phyloP scores from a whole-genome alignment of 176 grass and related monocot genomes.

The bread wheat (Triticum aestivum) region DNA sequence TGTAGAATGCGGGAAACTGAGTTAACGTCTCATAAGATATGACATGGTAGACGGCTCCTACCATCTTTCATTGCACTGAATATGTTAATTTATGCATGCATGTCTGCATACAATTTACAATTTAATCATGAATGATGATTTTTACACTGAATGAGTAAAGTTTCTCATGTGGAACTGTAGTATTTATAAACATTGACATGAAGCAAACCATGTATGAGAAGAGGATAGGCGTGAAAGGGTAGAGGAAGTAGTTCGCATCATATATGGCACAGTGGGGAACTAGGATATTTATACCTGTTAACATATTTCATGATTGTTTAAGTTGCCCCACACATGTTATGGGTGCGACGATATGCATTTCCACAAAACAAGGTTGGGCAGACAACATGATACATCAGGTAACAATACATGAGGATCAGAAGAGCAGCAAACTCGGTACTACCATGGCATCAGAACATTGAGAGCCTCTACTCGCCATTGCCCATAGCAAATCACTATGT shows the following conservation, averaged over 20 bases:
- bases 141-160: not conserved
- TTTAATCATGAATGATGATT: not conserved
- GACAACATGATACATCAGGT: not conserved
- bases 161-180: slow-evolving; percentile 10
- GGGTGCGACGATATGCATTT: not conserved
- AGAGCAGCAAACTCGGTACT: slow-evolving; percentile 5
- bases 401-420: not conserved
- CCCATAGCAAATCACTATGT: not conserved
- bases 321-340: not conserved
- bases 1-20: not conserved
- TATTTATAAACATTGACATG: not conserved
- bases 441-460: not conserved
- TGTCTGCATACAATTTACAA: not conserved
- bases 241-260: not conserved
- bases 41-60: not conserved
- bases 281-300: not conserved
- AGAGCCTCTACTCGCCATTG: not conserved
- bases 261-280: not conserved
- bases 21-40: not conserved
- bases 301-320: slow-evolving; percentile 1
- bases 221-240: not conserved
- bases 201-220: slow-evolving; percentile 1
- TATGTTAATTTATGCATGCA: not conserved
- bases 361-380: not conserved
- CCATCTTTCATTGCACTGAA: not conserved